Evolutionary conservation across 2,329 filamentous ascomycete species (phyloP).

Genomic region (Talaromyces atroroseus): DNA sequence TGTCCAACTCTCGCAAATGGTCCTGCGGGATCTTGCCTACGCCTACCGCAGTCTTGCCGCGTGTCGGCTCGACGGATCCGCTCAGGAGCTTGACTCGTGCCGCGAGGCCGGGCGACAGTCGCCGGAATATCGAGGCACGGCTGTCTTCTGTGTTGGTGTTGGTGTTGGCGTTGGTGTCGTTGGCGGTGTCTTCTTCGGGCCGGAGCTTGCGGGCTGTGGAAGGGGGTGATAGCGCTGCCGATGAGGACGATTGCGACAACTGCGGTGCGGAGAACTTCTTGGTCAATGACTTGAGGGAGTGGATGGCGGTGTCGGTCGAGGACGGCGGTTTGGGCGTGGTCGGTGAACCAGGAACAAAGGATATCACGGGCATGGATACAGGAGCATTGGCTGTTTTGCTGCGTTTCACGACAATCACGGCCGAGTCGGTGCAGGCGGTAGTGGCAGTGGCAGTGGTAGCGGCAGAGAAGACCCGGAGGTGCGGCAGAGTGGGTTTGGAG

Average conservation of each 20-base stretch:
- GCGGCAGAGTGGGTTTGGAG: not conserved
- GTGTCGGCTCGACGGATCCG: conserved; percentile 28
- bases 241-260: conserved; percentile 17
- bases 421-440: not conserved
- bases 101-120: conserved; percentile 38
- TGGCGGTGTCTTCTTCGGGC: conserved; percentile 13
- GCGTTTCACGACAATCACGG: not conserved
- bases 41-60: conserved; percentile 27
- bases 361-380: conserved; percentile 35
- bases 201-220: conserved; percentile 17
- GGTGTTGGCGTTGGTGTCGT: conserved; percentile 15
- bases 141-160: conserved; percentile 22
- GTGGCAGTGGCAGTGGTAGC: conserved; percentile 16
- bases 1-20: conserved; percentile 38
- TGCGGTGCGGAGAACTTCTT: conserved; percentile 20
- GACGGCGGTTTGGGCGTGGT: conserved; percentile 11
- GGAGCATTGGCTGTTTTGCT: conserved; percentile 4
- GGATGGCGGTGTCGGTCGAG: conserved; percentile 1
- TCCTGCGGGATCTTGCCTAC: conserved; percentile 38
- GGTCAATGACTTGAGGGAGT: conserved; percentile 11
- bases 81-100: conserved; percentile 40
- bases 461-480: conserved; percentile 10
- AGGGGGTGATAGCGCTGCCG: conserved; percentile 18
- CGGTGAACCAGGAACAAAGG: conserved; percentile 25
- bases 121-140: conserved; percentile 33